These are phyloP conservation scores for Rhizopus arrhizus DNA, from an alignment of 371 early-diverging fungal species.

Conservation along the genomic window DNA sequence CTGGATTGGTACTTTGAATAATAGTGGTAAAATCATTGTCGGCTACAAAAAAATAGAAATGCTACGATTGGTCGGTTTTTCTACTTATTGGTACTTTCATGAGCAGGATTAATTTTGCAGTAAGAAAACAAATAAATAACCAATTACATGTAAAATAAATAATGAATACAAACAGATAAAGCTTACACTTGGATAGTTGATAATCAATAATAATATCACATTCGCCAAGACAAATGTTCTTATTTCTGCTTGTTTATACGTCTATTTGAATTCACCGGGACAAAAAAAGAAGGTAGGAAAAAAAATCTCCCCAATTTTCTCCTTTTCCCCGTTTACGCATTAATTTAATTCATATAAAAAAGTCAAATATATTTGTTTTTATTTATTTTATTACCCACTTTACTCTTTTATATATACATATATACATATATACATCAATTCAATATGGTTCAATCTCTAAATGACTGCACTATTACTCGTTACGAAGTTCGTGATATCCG, in stretches of 20 bases:
- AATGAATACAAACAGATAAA: no score
- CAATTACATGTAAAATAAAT: no score
- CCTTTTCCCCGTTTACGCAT: slow-evolving; percentile 1
- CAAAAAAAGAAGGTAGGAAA: neutral
- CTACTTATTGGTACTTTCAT: neutral
- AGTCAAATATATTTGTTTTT: neutral
- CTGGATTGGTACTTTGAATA: no score
- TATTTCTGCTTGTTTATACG: no score
- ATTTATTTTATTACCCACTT: neutral
- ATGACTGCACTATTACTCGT: slow-evolving; percentile 36
- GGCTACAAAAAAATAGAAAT: neutral
- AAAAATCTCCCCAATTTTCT: neutral
- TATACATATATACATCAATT: neutral
- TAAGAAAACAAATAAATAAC: no score
- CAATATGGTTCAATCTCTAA: slow-evolving; percentile 11
- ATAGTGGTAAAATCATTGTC: no score
- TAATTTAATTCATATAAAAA: neutral
- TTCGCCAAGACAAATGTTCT: no score
- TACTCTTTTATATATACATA: neutral
- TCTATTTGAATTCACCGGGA: no score
- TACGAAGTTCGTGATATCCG: slow-evolving; percentile 55
- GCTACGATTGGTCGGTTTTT: neutral
- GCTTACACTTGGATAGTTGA: no score
- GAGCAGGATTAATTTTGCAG: neutral
- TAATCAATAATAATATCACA: no score